Base-by-base conservation (phyloP, 306 rosid genomes). In the Albizia julibrissin region DNA sequence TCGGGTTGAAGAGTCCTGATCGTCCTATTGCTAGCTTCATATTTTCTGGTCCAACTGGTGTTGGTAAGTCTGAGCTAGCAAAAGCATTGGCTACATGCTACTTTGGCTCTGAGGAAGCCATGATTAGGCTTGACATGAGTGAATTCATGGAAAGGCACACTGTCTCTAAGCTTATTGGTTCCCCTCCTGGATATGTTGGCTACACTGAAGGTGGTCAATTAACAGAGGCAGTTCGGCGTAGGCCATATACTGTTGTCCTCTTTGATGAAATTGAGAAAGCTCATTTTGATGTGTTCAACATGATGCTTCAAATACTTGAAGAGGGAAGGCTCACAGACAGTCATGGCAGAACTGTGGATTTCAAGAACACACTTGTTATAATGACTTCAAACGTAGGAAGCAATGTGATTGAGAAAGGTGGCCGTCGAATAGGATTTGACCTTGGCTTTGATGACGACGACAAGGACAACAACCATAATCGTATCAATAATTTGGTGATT, bases 21-120 rank as follows among this genome's bases (percentile, higher is more conserved):
- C 98, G 98, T 78, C 98, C 98, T 43, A 93, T 94, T 83, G 98
- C 97, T 22, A 94, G 98, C 87, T 94, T 94, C 90, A 94, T 93
- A 85, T 94, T 94, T 85, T 94, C 97, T 72, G 97, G 98, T 80
- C 98, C 98, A 72, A 94, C 98, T 56, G 98, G 97, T 82, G 98
- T 94, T 31, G 97, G 98, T 44, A 94, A 94, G 88, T 94, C 98
- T 11, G 98, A 94, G 79, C 90, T 94, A 31, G 98, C 98, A 50
- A 94, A 94, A 82, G 91, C 98, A n/a, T 87, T 94, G 92, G 97
- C 95, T 71, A 91, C 98, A n/a, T 93, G 93, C 88, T 94, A 94
- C 87, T 94, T 94, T 52, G 97, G 98, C 72, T 94, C 97, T 40
- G 95, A 93, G 85, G 98, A 94, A 77, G 98, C 97, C 79, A 93